Conservation (phyloP, 176 grass and related monocot genomes). For the Metroxylon sagu region DNA sequence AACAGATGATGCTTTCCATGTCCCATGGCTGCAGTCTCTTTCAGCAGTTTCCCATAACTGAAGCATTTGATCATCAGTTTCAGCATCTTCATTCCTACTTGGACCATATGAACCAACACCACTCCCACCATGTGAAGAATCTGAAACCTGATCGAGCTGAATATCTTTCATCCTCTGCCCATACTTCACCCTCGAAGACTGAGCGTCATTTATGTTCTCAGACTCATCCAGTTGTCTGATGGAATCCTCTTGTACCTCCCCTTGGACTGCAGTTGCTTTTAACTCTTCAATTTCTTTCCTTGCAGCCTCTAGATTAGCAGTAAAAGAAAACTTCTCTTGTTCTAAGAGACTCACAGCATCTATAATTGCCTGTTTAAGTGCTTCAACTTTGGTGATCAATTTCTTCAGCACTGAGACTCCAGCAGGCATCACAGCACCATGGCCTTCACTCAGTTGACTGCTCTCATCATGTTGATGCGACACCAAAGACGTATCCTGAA, state of each 20-base stretch:
- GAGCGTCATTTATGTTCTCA: constrained; percentile 12
- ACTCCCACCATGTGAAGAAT: constrained; percentile 34
- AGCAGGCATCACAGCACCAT: not conserved
- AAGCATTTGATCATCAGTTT: constrained; percentile 73
- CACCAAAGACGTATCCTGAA: constrained; percentile 24
- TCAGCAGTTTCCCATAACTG: constrained; percentile 33
- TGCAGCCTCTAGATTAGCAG: constrained; percentile 26
- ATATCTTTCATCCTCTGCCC: constrained; percentile 8
- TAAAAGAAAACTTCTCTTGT: constrained; percentile 30
- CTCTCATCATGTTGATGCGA: constrained; percentile 9
- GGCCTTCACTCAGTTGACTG: constrained; percentile 2
- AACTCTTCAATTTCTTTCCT: constrained; percentile 29
- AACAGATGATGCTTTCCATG: constrained; percentile 37
- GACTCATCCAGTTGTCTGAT: constrained; percentile 10
- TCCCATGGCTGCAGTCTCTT: too few relatives aligned
- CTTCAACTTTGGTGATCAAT: constrained; percentile 61
- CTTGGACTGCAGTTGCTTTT: constrained; percentile 19
- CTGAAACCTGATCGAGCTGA: constrained; percentile 27
- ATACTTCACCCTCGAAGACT: constrained; percentile 23
- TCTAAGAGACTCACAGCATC: constrained; percentile 29
- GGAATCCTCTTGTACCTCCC: constrained; percentile 28
- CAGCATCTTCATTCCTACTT: constrained; percentile 32
- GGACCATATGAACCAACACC: constrained; percentile 31
- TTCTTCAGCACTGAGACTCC: constrained; percentile 38
- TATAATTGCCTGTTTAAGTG: constrained; percentile 32